phyloP scores from a whole-genome alignment of 352 stramenopile species.

The Peronospora farinosa region DNA sequence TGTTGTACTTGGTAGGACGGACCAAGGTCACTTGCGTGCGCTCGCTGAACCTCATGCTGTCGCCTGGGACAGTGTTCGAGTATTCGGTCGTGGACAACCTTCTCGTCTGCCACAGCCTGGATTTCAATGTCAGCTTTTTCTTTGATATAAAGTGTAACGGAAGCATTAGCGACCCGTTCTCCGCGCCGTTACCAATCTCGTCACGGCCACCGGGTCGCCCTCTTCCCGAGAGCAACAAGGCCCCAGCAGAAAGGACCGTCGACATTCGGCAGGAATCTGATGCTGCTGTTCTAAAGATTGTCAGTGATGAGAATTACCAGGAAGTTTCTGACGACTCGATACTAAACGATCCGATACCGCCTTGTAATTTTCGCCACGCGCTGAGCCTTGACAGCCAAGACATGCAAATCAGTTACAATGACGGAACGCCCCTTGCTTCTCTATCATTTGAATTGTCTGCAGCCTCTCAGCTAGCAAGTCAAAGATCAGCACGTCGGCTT shows the following conservation, averaged over 20 bases:
- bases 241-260: background rate
- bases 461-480: slow-evolving; percentile 20
- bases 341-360: slow-evolving; percentile 7
- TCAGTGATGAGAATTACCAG: slow-evolving; percentile 11
- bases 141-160: slow-evolving; percentile 70
- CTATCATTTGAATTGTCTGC: slow-evolving; percentile 18
- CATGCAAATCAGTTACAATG: slow-evolving; percentile 13
- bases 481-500: slow-evolving; percentile 14
- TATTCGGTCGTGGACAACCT: slow-evolving; percentile 82
- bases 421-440: slow-evolving; percentile 9
- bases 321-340: slow-evolving; percentile 3
- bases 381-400: slow-evolving; percentile 28
- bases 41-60: slow-evolving; percentile 66
- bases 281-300: slow-evolving; percentile 5
- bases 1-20: slow-evolving; percentile 64
- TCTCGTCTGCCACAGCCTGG: slow-evolving; percentile 72
- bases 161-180: slow-evolving; percentile 59
- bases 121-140: slow-evolving; percentile 75
- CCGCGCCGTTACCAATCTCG: slow-evolving; percentile 59
- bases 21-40: slow-evolving; percentile 67
- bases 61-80: slow-evolving; percentile 44
- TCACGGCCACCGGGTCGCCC: slow-evolving; percentile 26
- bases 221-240: slow-evolving; percentile 4
- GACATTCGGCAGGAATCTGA: slow-evolving; percentile 10
- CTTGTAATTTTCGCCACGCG: slow-evolving; percentile 7